These are phyloP conservation scores for Populus davidiana DNA, from an alignment of 345 rosid genomes.

Conservation along the genomic window DNA sequence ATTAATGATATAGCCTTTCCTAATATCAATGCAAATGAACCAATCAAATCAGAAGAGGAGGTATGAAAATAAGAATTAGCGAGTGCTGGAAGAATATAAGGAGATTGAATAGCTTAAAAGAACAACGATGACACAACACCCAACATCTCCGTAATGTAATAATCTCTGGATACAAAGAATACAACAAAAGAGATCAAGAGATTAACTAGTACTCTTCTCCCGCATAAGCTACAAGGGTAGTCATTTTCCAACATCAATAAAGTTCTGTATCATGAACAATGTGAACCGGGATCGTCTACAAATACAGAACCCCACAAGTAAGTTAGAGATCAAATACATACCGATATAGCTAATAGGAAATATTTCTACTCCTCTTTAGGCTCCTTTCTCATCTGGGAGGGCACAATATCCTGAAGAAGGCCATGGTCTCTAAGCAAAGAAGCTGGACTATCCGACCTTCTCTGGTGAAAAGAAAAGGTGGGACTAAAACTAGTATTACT, in stretches of 20 bases:
- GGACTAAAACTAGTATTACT: constrained; percentile 20
- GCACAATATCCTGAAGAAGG: constrained; percentile 88
- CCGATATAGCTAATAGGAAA: constrained; percentile 6
- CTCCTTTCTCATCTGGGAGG: constrained; percentile 61
- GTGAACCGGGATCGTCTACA: constrained; percentile 20
- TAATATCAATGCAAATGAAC: background rate
- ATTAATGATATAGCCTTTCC: background rate
- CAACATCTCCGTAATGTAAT: constrained; percentile 24
- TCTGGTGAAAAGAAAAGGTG: constrained; percentile 35
- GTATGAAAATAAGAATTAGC: background rate
- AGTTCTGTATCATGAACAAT: constrained; percentile 4
- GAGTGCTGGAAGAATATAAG: background rate
- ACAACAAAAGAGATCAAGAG: constrained; percentile 11
- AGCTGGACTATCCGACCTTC: constrained; percentile 24
- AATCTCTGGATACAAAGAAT: constrained; percentile 26
- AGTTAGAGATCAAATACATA: constrained; percentile 35
- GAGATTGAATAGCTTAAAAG: background rate
- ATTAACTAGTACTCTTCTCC: constrained; percentile 1
- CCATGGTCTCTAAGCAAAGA: constrained; percentile 61
- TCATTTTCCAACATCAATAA: constrained; percentile 3
- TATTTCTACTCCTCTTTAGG: constrained; percentile 28
- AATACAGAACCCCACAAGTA: constrained; percentile 17
- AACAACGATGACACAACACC: constrained; percentile 12
- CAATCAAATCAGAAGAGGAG: background rate
- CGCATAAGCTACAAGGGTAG: constrained; percentile 13